Percentiles rank a stretch among this genome's conserved stretches.
phyloP scores from a whole-genome alignment of 108 stramenopile species.

The Cyclostephanos invisitatus region DNA sequence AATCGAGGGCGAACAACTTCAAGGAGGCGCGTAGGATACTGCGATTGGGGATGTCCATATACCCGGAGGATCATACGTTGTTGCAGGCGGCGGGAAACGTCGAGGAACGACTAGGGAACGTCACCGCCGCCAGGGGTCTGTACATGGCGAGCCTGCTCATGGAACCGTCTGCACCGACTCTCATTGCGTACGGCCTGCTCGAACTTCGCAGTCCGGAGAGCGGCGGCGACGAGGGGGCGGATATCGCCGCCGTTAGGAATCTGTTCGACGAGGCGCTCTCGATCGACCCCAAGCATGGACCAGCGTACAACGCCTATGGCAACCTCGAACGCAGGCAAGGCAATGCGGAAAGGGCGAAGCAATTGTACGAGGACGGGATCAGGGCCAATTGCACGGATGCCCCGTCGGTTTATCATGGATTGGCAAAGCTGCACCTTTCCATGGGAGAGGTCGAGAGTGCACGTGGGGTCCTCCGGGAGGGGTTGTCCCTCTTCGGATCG shows the following conservation, averaged over 20 bases:
- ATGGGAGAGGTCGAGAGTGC: constrained; percentile 71
- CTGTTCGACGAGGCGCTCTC: constrained; percentile 79
- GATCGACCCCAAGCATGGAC: constrained; percentile 80
- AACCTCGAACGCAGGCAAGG: constrained; percentile 66
- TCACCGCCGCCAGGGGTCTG: constrained; percentile 59
- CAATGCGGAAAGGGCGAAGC: constrained; percentile 57
- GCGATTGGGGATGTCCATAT: constrained; percentile 58
- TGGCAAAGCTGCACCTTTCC: constrained; percentile 78
- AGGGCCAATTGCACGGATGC: constrained; percentile 71
- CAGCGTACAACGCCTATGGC: constrained; percentile 84
- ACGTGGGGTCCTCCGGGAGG: constrained; percentile 55
- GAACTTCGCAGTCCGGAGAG: constrained; percentile 65
- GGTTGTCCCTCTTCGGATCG: constrained; percentile 53
- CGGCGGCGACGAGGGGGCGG: background rate
- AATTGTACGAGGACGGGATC: constrained; percentile 72
- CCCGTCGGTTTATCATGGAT: constrained; percentile 83
- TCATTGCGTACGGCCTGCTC: constrained; percentile 79
- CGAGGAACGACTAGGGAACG: constrained; percentile 78
- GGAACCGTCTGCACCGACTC: constrained; percentile 74
- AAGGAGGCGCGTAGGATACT: constrained; percentile 62
- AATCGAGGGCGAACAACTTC: constrained; percentile 62
- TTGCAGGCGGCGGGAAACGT: constrained; percentile 82
- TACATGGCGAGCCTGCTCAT: constrained; percentile 67
- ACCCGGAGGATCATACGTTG: constrained; percentile 70
- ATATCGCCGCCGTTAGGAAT: constrained; percentile 48